Percentiles rank a stretch among this genome's conserved stretches.
Evolutionary conservation across 768 basidiomycete species (phyloP).

Genomic region (Stropharia rugosoannulata): DNA sequence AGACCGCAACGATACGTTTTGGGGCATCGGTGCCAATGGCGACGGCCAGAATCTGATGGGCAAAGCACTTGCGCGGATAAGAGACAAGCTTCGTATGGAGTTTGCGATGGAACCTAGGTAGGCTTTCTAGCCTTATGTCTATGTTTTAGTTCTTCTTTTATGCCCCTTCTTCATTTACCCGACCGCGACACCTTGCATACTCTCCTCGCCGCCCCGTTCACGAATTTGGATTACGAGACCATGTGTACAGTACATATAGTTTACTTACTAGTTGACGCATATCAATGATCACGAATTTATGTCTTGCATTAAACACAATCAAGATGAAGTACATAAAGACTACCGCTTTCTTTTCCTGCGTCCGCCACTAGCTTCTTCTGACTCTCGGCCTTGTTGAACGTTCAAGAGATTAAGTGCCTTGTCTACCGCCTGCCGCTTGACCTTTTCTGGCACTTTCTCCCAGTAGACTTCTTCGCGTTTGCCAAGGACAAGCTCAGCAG

Average conservation of each 20-base stretch:
- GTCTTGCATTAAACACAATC: too few relatives aligned
- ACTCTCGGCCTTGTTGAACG: neutral
- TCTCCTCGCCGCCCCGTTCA: too few relatives aligned
- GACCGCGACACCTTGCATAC: too few relatives aligned
- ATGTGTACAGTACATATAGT: too few relatives aligned
- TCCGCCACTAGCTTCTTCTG: neutral
- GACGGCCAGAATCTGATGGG: conserved; percentile 65
- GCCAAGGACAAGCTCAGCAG: conserved; percentile 58
- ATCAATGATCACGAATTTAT: too few relatives aligned
- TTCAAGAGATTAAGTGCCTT: conserved; percentile 30
- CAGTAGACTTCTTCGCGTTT: conserved; percentile 73
- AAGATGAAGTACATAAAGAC: neutral
- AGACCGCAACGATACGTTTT: conserved; percentile 58
- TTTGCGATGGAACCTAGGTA: too few relatives aligned
- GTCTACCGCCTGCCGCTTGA: conserved; percentile 59
- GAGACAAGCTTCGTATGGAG: conserved; percentile 40
- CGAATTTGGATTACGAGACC: too few relatives aligned
- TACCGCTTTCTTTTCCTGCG: neutral
- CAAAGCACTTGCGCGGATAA: conserved; percentile 51
- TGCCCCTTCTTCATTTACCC: too few relatives aligned
- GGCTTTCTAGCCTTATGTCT: too few relatives aligned
- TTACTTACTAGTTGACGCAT: too few relatives aligned
- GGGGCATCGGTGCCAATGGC: conserved; percentile 56
- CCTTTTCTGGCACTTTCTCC: conserved; percentile 76
- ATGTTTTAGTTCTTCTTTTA: too few relatives aligned